Evolutionary conservation across 805 yeast species (phyloP).

Genomic region (Metschnikowia corniflorae): DNA sequence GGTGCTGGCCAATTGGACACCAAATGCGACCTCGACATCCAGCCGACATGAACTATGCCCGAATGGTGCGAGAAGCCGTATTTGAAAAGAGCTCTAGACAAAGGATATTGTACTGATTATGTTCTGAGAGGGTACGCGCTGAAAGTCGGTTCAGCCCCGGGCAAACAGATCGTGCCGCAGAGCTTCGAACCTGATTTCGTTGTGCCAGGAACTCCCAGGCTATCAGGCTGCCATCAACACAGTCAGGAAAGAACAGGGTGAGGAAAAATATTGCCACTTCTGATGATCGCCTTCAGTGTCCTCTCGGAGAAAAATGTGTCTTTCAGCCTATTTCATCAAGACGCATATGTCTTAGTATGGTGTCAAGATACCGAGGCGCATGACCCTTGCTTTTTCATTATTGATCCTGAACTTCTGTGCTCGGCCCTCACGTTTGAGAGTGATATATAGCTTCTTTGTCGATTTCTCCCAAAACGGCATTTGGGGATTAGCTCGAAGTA

Average conservation of each 20-base stretch:
- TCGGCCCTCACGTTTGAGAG: constrained; percentile 36
- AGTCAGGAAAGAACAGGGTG: constrained; percentile 38
- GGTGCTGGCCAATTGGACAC: constrained; percentile 77
- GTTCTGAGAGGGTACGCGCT: constrained; percentile 8
- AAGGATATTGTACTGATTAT: constrained; percentile 16
- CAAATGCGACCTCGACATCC: constrained; percentile 40
- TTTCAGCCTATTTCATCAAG: constrained; percentile 58
- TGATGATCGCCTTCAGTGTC: constrained; percentile 63
- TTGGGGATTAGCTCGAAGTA: constrained; percentile 52
- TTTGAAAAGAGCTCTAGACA: constrained; percentile 42
- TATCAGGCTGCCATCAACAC: constrained; percentile 50
- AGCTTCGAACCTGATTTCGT: constrained; percentile 32
- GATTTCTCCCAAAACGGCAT: constrained; percentile 69
- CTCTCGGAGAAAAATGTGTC: constrained; percentile 43
- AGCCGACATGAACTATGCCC: constrained; percentile 75
- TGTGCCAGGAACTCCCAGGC: constrained; percentile 53
- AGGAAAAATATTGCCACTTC: constrained; percentile 58
- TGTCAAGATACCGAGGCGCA: constrained; percentile 45
- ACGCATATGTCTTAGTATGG: constrained; percentile 45
- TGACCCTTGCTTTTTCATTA: constrained; percentile 52
- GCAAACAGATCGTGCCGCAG: constrained; percentile 17
- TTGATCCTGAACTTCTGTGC: constrained; percentile 47
- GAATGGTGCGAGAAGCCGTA: constrained; percentile 97
- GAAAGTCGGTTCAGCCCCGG: constrained; percentile 5
- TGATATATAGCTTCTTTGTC: constrained; percentile 34